Conservation (phyloP, 2,329 filamentous ascomycete genomes). For the Ophiognomonia clavigignenti-juglandacearum region DNA sequence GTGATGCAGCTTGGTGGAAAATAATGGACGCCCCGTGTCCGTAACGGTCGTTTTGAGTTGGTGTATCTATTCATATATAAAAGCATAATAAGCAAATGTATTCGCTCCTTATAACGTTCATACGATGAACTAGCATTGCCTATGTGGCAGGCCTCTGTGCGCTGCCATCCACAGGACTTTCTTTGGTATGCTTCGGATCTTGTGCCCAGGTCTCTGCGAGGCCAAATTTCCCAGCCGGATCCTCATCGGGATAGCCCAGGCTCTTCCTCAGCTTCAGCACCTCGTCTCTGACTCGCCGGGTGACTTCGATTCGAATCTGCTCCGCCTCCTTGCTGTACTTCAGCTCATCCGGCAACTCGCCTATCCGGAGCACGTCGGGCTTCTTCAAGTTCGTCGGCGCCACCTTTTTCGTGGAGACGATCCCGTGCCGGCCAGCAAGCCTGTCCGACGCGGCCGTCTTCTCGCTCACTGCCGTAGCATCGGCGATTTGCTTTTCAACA, state of each 20-base stretch:
- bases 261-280: slow-evolving; percentile 71
- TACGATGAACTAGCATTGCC: not conserved
- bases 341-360: slow-evolving; percentile 61
- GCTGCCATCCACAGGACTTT: slow-evolving; percentile 50
- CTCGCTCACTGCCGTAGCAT: not conserved
- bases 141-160: slow-evolving; percentile 29
- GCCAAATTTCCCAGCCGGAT: slow-evolving; percentile 58
- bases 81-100: not conserved
- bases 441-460: slow-evolving; percentile 4
- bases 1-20: not conserved
- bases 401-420: slow-evolving; percentile 5
- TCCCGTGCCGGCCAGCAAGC: slow-evolving; percentile 11
- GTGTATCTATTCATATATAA: not conserved
- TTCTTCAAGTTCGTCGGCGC: slow-evolving; percentile 18
- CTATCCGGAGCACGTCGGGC: slow-evolving; percentile 29
- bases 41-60: not conserved
- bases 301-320: slow-evolving; percentile 73
- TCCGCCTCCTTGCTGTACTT: slow-evolving; percentile 71
- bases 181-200: slow-evolving; percentile 44
- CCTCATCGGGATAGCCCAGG: slow-evolving; percentile 73
- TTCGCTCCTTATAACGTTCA: not conserved
- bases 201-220: slow-evolving; percentile 76
- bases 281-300: slow-evolving; percentile 70
- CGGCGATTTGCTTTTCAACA: slow-evolving; percentile 3
- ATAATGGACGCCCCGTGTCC: too few relatives aligned